Conservation (phyloP, 1,284 basidiomycete species). For the Cutaneotrichosporon curvatum region DNA sequence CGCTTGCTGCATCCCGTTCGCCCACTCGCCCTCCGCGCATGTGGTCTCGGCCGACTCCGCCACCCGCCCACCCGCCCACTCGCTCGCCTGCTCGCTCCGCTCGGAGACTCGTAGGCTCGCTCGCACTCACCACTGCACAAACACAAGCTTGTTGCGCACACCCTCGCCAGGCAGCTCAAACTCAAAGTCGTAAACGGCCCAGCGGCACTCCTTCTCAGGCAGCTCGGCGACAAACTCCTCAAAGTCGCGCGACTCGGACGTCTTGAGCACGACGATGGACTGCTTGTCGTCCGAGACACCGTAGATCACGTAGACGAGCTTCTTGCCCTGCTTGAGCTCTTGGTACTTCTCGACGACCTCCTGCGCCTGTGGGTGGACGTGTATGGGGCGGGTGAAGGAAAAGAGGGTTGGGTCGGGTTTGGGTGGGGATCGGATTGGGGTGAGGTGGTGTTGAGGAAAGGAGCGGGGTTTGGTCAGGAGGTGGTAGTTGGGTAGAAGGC, state of each 20-base stretch:
- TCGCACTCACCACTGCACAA: constrained; percentile 64
- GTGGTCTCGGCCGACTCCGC: no score
- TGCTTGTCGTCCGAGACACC: constrained; percentile 59
- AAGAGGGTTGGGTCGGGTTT: no score
- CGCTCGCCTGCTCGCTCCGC: no score
- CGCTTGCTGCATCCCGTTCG: no score
- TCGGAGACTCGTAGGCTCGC: background rate
- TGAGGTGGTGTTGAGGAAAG: no score
- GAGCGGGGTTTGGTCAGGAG: no score
- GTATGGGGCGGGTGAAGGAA: no score
- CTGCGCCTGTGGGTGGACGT: constrained; percentile 26
- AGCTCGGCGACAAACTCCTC: constrained; percentile 71
- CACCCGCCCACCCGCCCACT: no score
- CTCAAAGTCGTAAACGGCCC: constrained; percentile 89
- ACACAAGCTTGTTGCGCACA: constrained; percentile 84
- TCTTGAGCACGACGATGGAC: constrained; percentile 71
- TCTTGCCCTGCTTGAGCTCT: constrained; percentile 75
- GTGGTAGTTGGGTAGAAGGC: no score
- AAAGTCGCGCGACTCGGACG: constrained; percentile 53
- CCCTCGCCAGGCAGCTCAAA: constrained; percentile 70
- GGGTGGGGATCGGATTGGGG: no score
- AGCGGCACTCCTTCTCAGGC: constrained; percentile 70
- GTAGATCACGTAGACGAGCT: constrained; percentile 82
- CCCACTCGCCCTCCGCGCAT: no score
- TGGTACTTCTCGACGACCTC: constrained; percentile 62